These are phyloP conservation scores for Draba incana DNA, from an alignment of 345 rosid species.

Conservation along the genomic window DNA sequence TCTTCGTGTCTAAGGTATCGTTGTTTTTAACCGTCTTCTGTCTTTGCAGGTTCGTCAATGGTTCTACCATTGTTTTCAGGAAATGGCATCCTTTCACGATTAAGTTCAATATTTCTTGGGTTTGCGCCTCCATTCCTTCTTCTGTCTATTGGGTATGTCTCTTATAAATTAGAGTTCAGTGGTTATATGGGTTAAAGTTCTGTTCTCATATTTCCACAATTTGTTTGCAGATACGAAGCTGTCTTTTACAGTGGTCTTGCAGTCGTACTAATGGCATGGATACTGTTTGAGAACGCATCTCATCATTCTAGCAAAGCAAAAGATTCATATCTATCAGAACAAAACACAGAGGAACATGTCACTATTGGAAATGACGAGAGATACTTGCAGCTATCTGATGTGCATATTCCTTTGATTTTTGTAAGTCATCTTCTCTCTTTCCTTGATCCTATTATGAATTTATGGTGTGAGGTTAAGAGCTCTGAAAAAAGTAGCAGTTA, in stretches of 20 bases:
- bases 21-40: slow-evolving; percentile 27
- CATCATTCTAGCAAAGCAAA: slow-evolving; percentile 51
- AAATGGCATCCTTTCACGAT: slow-evolving; percentile 66
- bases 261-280: slow-evolving; percentile 81
- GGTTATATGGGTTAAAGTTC: slow-evolving; percentile 15
- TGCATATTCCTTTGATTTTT: slow-evolving; percentile 80
- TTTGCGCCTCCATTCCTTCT: slow-evolving; percentile 91
- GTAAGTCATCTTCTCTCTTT: slow-evolving; percentile 53
- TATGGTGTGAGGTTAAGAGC: neutral
- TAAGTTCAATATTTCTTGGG: slow-evolving; percentile 86
- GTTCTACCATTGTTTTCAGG: slow-evolving; percentile 84
- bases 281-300: slow-evolving; percentile 73
- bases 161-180: slow-evolving; percentile 10
- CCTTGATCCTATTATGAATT: neutral
- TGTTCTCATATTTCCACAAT: slow-evolving; percentile 33
- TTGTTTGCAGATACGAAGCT: slow-evolving; percentile 79
- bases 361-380: slow-evolving; percentile 59
- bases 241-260: slow-evolving; percentile 85
- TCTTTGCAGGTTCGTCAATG: slow-evolving; percentile 68
- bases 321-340: slow-evolving; percentile 46
- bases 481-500: neutral
- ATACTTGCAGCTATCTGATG: slow-evolving; percentile 78
- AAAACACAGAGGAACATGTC: slow-evolving; percentile 42
- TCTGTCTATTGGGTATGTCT: slow-evolving; percentile 79
- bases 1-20: neutral